These are phyloP conservation scores for Exsudoporus floridanus DNA, from an alignment of 1,284 basidiomycete genomes.

Conservation along the genomic window DNA sequence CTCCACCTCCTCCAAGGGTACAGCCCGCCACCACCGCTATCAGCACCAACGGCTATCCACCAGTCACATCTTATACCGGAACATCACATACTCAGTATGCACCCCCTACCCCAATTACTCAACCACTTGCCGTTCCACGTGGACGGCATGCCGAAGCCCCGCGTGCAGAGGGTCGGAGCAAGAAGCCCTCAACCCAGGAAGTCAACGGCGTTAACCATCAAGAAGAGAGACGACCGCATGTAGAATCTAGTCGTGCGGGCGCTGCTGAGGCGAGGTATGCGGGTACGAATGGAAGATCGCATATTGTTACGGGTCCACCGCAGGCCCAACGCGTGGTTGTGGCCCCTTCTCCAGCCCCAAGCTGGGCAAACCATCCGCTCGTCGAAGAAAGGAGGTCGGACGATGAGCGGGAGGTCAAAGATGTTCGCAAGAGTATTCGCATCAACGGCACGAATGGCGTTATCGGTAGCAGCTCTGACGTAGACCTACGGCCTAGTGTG, in stretches of 20 bases:
- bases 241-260: slow-evolving; percentile 13
- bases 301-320: slow-evolving; percentile 1
- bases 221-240: slow-evolving; percentile 16
- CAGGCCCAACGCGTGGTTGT: slow-evolving; percentile 8
- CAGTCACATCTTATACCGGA: slow-evolving; percentile 8
- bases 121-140: slow-evolving; percentile 22
- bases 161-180: slow-evolving; percentile 23
- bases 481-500: slow-evolving; percentile 5
- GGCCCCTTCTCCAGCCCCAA: slow-evolving; percentile 28
- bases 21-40: slow-evolving; percentile 2
- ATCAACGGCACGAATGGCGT: slow-evolving; percentile 14
- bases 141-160: slow-evolving; percentile 24
- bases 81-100: slow-evolving; percentile 16
- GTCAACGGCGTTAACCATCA: slow-evolving; percentile 9
- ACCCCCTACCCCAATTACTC: slow-evolving; percentile 10
- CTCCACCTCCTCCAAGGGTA: slow-evolving; percentile 27
- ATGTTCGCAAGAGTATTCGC: slow-evolving; percentile 7
- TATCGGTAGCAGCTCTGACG: background rate
- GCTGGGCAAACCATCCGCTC: slow-evolving; percentile 32
- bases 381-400: slow-evolving; percentile 34
- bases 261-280: slow-evolving; percentile 10
- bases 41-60: slow-evolving; percentile 13
- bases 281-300: slow-evolving; percentile 12
- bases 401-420: slow-evolving; percentile 27
- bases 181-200: slow-evolving; percentile 13